phyloP scores from a whole-genome alignment of 129 eudicot genomes.

The carrot (Daucus carota) region DH1_v3.0 NC_030389.2:41364001-41364500 shows the following conservation, averaged over 20 bases:
- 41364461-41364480: neutral
- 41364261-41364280: conserved; percentile 57
- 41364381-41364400: neutral
- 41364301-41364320: conserved; percentile 29
- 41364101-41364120: conserved; percentile 25
- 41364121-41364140: conserved; percentile 11
- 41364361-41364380: conserved; percentile 18
- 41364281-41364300: conserved; percentile 33
- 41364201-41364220: conserved; percentile 16
- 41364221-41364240: conserved; percentile 33
- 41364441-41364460: neutral
- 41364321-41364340: neutral
- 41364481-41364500: neutral
- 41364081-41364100: conserved; percentile 32
- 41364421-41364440: neutral
- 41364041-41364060: conserved; percentile 34
- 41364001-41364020: conserved; percentile 12
- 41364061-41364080: conserved; percentile 37
- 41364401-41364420: too few relatives aligned
- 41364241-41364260: conserved; percentile 36
- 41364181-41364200: conserved; percentile 20
- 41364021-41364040: conserved; percentile 23
- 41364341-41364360: neutral
- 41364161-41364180: conserved; percentile 23
- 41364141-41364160: conserved; percentile 32